Conservation (phyloP, 83 land plant species). For the Picea engelmannii region DNA sequence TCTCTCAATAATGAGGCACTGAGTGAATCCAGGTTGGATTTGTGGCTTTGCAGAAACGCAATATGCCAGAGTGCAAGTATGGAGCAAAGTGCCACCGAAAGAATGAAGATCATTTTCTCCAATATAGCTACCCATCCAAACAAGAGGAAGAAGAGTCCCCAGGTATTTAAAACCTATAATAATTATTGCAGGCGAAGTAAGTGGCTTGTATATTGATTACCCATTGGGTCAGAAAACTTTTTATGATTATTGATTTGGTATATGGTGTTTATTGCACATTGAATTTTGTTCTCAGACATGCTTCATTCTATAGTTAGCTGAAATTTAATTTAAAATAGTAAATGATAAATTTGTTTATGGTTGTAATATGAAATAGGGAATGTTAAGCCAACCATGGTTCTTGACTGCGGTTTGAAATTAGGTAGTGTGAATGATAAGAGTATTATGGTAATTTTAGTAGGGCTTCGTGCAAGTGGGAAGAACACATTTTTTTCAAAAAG, state of each 20-base stretch:
- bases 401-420: not conserved
- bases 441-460: constrained; percentile 71
- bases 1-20: too few relatives aligned
- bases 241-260: too few relatives aligned
- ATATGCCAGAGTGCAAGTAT: constrained; percentile 31
- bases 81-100: constrained; percentile 32
- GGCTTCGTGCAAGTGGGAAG: constrained; percentile 92
- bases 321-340: not conserved
- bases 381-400: not conserved
- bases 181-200: too few relatives aligned
- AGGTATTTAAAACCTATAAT: too few relatives aligned
- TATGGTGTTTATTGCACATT: too few relatives aligned
- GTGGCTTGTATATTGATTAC: too few relatives aligned
- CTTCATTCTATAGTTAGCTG: not conserved
- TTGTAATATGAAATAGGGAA: not conserved
- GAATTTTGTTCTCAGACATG: not conserved
- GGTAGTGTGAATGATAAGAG: constrained; percentile 33
- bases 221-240: too few relatives aligned
- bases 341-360: not conserved
- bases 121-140: constrained; percentile 25
- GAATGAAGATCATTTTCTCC: constrained; percentile 33
- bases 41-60: too few relatives aligned
- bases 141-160: not conserved
- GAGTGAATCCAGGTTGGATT: too few relatives aligned
- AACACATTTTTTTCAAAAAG: constrained; percentile 69